Conservation (phyloP, 768 basidiomycete species). For the Termitomyces bulborhizus region DNA sequence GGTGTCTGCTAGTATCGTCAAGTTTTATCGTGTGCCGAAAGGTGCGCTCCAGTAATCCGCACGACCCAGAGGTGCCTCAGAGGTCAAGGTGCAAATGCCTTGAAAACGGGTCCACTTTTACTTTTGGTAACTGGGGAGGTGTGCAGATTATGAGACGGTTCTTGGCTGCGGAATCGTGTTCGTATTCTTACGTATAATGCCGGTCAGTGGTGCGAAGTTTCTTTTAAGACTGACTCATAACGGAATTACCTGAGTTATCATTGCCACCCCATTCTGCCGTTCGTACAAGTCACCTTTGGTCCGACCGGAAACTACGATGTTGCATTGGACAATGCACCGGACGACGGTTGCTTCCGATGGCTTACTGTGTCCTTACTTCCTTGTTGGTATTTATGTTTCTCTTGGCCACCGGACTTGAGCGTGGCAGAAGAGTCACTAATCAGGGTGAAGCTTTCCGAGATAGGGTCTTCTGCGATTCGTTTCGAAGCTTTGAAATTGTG, state of each 20-base stretch:
- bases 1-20: no score
- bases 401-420: not conserved
- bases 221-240: no score
- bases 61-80: not conserved
- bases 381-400: not conserved
- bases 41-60: not conserved
- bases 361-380: not conserved
- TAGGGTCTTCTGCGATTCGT: not conserved
- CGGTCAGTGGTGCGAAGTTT: not conserved
- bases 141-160: no score
- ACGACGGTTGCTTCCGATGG: not conserved
- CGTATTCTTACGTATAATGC: not conserved
- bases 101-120: not conserved
- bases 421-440: not conserved
- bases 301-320: not conserved
- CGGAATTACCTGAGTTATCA: no score
- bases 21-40: not conserved
- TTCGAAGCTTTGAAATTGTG: not conserved
- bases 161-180: no score
- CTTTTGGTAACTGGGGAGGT: not conserved
- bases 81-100: no score
- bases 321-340: no score
- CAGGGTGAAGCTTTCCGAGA: not conserved
- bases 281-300: no score
- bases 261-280: not conserved